These are phyloP conservation scores for Suhomyces pyralidae DNA, from an alignment of 805 yeast species.

Conservation along the genomic window DNA sequence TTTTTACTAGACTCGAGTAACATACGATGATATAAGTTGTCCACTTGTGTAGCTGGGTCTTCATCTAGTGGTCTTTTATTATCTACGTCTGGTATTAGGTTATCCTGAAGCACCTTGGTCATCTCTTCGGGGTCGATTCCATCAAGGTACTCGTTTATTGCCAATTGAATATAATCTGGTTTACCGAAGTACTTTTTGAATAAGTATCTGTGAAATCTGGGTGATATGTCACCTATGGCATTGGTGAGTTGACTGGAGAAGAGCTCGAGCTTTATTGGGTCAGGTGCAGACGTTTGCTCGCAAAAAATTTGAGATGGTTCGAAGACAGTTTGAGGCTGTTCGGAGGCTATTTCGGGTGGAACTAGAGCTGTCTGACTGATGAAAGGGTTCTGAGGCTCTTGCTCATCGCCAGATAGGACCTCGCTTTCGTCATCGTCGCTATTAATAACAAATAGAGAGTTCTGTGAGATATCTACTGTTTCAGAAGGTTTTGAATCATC, in stretches of 20 bases:
- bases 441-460: slow-evolving; percentile 4
- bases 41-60: slow-evolving; percentile 6
- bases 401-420: slow-evolving; percentile 1
- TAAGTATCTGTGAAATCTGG: slow-evolving; percentile 8
- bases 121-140: slow-evolving; percentile 7
- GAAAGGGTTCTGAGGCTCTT: not conserved
- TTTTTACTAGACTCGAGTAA: slow-evolving; percentile 7
- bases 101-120: not conserved
- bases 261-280: slow-evolving; percentile 4
- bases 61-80: slow-evolving; percentile 4
- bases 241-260: slow-evolving; percentile 14
- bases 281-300: not conserved
- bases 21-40: slow-evolving; percentile 12
- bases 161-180: slow-evolving; percentile 9
- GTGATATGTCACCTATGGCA: slow-evolving; percentile 13
- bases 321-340: not conserved
- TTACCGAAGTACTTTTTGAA: slow-evolving; percentile 12
- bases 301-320: not conserved
- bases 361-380: not conserved
- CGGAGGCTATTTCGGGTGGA: not conserved
- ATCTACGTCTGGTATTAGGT: not conserved
- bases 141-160: slow-evolving; percentile 8
- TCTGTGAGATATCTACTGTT: not conserved
- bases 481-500: not conserved
- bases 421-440: slow-evolving; percentile 3